Evolutionary conservation across 1,284 basidiomycete genomes (phyloP).

Genomic region (Exsudoporus floridanus): DNA sequence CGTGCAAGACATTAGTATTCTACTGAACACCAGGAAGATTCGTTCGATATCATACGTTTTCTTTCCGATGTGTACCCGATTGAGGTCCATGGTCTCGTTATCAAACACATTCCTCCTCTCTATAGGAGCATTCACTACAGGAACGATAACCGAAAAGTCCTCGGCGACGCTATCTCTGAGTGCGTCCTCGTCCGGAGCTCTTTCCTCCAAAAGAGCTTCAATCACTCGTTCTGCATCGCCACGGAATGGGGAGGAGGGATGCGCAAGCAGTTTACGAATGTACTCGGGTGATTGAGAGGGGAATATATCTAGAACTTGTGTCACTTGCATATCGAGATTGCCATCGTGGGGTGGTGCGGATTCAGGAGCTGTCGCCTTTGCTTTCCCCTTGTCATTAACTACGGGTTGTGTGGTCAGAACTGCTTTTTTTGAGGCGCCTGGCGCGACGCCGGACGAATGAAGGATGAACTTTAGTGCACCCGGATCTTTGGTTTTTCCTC

Average conservation of each 20-base stretch:
- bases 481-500: conserved; percentile 37
- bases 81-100: conserved; percentile 63
- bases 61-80: conserved; percentile 64
- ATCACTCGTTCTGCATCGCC: conserved; percentile 60
- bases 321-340: conserved; percentile 55
- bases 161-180: conserved; percentile 17
- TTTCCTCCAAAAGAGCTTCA: conserved; percentile 69
- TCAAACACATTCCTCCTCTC: conserved; percentile 73
- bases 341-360: conserved; percentile 31
- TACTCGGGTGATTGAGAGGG: conserved; percentile 58
- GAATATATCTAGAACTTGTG: conserved; percentile 70
- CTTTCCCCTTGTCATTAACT: conserved; percentile 40
- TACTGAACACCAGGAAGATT: neutral
- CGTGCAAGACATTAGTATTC: conserved; percentile 11
- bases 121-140: conserved; percentile 17
- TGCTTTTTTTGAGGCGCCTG: conserved; percentile 5
- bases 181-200: conserved; percentile 50
- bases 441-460: conserved; percentile 55
- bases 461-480: conserved; percentile 63
- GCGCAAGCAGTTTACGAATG: conserved; percentile 53
- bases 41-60: conserved; percentile 47
- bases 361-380: conserved; percentile 20
- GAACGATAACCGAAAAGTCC: neutral
- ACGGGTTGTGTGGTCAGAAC: conserved; percentile 26
- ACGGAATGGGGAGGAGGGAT: conserved; percentile 47